Conservation (phyloP, 1,284 basidiomycete species). For the Fomitopsis betulina region DNA sequence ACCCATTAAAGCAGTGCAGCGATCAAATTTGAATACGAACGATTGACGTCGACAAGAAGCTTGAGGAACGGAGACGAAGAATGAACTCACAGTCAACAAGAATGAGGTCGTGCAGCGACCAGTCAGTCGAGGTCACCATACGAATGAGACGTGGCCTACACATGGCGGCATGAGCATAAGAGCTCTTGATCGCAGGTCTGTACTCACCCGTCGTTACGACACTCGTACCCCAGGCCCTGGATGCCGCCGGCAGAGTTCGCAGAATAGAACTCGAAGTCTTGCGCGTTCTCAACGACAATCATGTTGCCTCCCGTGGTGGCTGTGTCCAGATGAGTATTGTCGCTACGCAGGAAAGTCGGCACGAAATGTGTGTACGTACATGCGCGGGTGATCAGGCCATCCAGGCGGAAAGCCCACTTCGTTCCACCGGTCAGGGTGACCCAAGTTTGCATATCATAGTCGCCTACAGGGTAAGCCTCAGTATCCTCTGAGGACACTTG, state of each 20-base stretch:
- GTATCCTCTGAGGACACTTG: too few species aligned
- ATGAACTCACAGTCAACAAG: conserved; percentile 29
- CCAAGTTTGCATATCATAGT: conserved; percentile 30
- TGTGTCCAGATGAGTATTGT: conserved; percentile 1
- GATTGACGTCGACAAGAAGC: neutral
- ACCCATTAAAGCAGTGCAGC: too few species aligned
- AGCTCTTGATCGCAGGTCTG: neutral
- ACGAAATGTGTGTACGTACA: conserved; percentile 8
- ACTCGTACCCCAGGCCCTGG: conserved; percentile 29
- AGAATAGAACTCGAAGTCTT: conserved; percentile 35
- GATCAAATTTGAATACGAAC: too few species aligned
- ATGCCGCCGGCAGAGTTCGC: conserved; percentile 33
- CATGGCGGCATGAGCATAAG: too few species aligned
- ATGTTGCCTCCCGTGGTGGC: conserved; percentile 26
- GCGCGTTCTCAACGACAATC: conserved; percentile 27
- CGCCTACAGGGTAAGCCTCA: conserved; percentile 9
- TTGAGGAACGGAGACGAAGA: neutral
- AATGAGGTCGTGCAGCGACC: conserved; percentile 33
- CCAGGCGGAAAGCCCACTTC: conserved; percentile 31
- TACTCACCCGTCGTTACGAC: conserved; percentile 29
- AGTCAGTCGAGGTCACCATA: conserved; percentile 29
- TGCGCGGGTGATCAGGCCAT: conserved; percentile 29
- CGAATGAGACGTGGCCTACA: conserved; percentile 29
- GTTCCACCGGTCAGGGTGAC: conserved; percentile 25
- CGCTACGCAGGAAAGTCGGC: neutral